Evolutionary conservation across 768 basidiomycete species (phyloP).

Genomic region (Artomyces pyxidatus): DNA sequence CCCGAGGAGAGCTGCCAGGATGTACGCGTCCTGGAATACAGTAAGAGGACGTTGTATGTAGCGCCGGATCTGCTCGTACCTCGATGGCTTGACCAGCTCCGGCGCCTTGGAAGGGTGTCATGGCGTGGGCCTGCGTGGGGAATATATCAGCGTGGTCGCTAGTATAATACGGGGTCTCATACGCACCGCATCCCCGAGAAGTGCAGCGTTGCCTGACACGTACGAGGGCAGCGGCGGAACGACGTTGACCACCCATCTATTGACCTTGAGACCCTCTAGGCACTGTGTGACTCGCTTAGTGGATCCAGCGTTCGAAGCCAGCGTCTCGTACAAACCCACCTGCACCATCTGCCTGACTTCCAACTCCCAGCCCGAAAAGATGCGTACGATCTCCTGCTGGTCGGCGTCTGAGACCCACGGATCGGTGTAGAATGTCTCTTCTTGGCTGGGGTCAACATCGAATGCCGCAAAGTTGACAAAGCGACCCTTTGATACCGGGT

Average conservation of each 20-base stretch:
- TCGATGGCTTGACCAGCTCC: slow-evolving; percentile 39
- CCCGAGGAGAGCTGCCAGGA: slow-evolving; percentile 33
- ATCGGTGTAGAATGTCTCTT: slow-evolving; percentile 1
- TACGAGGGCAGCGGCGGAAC: slow-evolving; percentile 43
- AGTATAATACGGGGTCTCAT: slow-evolving; percentile 1
- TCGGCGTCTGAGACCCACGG: slow-evolving; percentile 5
- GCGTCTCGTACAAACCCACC: neutral
- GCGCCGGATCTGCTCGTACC: slow-evolving; percentile 19
- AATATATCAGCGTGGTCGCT: neutral
- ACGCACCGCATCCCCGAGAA: slow-evolving; percentile 37
- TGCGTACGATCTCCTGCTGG: neutral
- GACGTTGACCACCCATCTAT: slow-evolving; percentile 59
- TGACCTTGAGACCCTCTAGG: slow-evolving; percentile 7
- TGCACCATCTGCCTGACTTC: slow-evolving; percentile 29
- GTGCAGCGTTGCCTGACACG: slow-evolving; percentile 42
- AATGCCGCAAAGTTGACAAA: slow-evolving; percentile 37
- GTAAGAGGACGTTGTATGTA: slow-evolving; percentile 16
- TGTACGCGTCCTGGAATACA: slow-evolving; percentile 28
- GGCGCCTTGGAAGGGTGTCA: slow-evolving; percentile 35
- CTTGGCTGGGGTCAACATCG: slow-evolving; percentile 4
- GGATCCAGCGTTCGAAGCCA: too few relatives aligned
- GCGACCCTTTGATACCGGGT: slow-evolving; percentile 51
- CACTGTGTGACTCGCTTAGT: too few relatives aligned
- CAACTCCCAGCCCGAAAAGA: slow-evolving; percentile 7
- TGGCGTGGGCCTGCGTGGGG: slow-evolving; percentile 26